Evolutionary conservation across 768 basidiomycete genomes (phyloP).

Genomic region (Lenzites betulinus): DNA sequence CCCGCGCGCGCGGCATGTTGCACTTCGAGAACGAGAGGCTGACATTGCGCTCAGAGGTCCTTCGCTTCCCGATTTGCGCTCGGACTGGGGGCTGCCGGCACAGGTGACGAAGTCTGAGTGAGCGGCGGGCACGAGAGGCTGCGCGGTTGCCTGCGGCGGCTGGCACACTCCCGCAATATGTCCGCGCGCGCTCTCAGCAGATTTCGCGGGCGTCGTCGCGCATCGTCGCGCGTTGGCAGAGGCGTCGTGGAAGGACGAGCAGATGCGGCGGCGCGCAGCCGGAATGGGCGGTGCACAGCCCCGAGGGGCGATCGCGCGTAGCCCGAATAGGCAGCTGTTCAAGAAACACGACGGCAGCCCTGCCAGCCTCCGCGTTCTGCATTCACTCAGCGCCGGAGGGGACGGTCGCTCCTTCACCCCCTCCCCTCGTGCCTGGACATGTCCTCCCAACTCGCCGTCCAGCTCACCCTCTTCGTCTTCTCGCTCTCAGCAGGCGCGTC

Average conservation of each 20-base stretch:
- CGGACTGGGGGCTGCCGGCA: too few species aligned
- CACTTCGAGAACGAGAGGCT: slow-evolving; percentile 6
- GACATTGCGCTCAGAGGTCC: slow-evolving; percentile 4
- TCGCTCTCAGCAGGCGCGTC: slow-evolving; percentile 1
- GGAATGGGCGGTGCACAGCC: slow-evolving; percentile 1
- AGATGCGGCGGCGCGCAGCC: not conserved
- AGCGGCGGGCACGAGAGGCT: not conserved
- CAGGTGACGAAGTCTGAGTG: slow-evolving; percentile 1
- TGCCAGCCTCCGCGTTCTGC: not conserved
- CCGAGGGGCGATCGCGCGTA: slow-evolving; percentile 3
- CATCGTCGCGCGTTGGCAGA: not conserved
- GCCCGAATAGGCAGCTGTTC: slow-evolving; percentile 9
- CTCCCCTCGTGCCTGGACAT: not conserved
- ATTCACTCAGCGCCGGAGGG: not conserved
- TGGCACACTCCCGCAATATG: not conserved
- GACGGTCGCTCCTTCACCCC: not conserved
- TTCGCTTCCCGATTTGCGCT: slow-evolving; percentile 5
- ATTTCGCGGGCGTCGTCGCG: not conserved
- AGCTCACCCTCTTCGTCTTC: not conserved
- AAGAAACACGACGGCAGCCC: slow-evolving; percentile 10
- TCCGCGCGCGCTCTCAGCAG: not conserved
- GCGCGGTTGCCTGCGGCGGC: not conserved
- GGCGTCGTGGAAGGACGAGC: not conserved
- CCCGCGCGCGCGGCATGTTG: not conserved
- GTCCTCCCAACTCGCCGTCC: not conserved